Percentiles rank a stretch among this genome's conserved stretches.
Evolutionary conservation across 495 filamentous ascomycete genomes (phyloP).

Genomic region (Neurospora sp.): DNA sequence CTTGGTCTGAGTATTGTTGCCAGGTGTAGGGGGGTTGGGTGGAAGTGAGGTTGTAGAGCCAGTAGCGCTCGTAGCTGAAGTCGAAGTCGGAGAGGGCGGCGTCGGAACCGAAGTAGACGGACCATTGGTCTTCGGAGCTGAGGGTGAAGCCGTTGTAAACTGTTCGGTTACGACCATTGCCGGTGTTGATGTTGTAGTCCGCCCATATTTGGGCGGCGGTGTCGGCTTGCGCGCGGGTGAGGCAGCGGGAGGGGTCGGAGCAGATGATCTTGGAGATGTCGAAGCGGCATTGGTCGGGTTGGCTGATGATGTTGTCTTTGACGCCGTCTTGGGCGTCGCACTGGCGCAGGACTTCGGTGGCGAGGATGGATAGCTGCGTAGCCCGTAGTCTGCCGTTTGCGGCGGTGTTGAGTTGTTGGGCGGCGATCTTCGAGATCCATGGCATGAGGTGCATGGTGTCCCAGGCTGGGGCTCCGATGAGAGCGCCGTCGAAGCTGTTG

Average conservation of each 20-base stretch:
- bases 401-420: conserved; percentile 29
- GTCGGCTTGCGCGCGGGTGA: conserved; percentile 46
- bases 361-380: conserved; percentile 41
- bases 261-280: conserved; percentile 46
- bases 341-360: conserved; percentile 49
- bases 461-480: conserved; percentile 33
- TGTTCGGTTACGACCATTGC: conserved; percentile 14
- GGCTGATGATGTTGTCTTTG: conserved; percentile 54
- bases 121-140: conserved; percentile 23
- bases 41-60: conserved; percentile 29
- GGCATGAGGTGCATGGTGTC: conserved; percentile 38
- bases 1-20: conserved; percentile 23
- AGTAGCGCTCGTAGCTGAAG: conserved; percentile 27
- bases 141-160: conserved; percentile 41
- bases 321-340: conserved; percentile 58
- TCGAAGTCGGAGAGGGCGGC: conserved; percentile 20
- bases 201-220: conserved; percentile 43
- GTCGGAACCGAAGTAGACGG: conserved; percentile 20
- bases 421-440: conserved; percentile 27
- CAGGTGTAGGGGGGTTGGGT: conserved; percentile 22
- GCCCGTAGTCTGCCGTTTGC: conserved; percentile 43
- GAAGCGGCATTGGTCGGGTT: conserved; percentile 49
- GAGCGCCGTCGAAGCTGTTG: conserved; percentile 55
- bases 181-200: conserved; percentile 39
- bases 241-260: conserved; percentile 34